Conservation (phyloP, 331 rosid species). For the Malus hybrid region DNA sequence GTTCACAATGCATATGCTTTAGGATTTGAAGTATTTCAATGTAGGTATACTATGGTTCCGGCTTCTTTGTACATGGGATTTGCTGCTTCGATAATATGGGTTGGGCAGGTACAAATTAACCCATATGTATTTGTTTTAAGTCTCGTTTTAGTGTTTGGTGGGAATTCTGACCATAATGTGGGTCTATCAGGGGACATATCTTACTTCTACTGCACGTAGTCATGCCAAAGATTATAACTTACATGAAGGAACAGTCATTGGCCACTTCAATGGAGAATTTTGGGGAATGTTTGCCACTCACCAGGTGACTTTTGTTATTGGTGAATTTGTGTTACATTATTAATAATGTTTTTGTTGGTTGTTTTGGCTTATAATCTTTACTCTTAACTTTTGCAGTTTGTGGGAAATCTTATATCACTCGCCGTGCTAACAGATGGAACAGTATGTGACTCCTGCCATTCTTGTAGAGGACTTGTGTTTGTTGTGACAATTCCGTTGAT, state of each 20-base stretch:
- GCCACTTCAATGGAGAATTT: constrained; percentile 84
- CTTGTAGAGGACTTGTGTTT: not conserved
- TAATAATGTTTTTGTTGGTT: not conserved
- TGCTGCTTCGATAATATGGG: constrained; percentile 89
- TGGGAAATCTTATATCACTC: constrained; percentile 75
- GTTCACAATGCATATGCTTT: not conserved
- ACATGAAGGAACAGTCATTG: constrained; percentile 76
- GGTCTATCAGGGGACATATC: constrained; percentile 64
- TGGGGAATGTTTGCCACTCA: constrained; percentile 65
- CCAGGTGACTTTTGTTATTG: constrained; percentile 40
- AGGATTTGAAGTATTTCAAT: not conserved
- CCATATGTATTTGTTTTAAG: not conserved
- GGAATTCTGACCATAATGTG: constrained; percentile 2
- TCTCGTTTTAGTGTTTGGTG: not conserved
- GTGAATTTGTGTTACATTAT: not conserved
- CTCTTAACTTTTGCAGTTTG: constrained; percentile 36
- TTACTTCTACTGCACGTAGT: constrained; percentile 67
- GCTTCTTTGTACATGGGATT: constrained; percentile 73
- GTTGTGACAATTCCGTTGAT: not conserved
- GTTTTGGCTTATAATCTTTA: not conserved
- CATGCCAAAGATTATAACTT: constrained; percentile 49
- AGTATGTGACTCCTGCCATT: constrained; percentile 29
- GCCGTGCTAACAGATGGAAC: constrained; percentile 49
- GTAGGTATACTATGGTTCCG: constrained; percentile 83
- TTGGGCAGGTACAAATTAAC: constrained; percentile 54